These are phyloP conservation scores for Aquilaria yunnanensis DNA, from an alignment of 345 rosid genomes.

Conservation along the genomic window DNA sequence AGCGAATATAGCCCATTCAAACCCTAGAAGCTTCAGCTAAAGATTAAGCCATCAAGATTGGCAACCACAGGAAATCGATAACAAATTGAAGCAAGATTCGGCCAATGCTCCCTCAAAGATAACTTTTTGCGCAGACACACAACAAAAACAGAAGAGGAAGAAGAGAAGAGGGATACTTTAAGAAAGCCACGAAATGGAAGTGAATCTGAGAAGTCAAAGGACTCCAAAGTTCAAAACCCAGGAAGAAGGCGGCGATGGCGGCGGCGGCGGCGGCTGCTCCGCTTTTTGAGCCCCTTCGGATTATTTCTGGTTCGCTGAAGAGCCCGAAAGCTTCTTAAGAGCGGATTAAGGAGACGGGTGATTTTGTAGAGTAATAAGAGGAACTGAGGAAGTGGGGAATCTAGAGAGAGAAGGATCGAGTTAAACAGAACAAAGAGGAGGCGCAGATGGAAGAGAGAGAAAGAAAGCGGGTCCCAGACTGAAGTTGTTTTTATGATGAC, in stretches of 20 bases:
- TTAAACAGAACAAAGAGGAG: conserved; percentile 2
- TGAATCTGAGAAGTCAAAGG: conserved; percentile 13
- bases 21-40: conserved; percentile 11
- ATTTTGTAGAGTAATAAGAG: background rate
- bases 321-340: background rate
- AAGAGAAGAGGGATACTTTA: conserved; percentile 9
- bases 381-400: background rate
- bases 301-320: background rate
- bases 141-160: conserved; percentile 7
- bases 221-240: conserved; percentile 5
- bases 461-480: background rate
- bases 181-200: conserved; percentile 15
- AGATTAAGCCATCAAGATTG: conserved; percentile 11
- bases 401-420: background rate
- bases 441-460: background rate
- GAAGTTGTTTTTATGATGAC: too few species aligned
- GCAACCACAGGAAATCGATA: background rate
- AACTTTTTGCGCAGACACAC: conserved; percentile 2
- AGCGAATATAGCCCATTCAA: background rate
- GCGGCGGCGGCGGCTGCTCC: background rate
- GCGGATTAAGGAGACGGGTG: background rate
- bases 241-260: background rate
- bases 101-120: conserved; percentile 14
- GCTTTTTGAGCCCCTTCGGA: conserved; percentile 12
- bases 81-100: conserved; percentile 8